Conservation (phyloP, 345 rosid species). For the Punica granatum region DNA sequence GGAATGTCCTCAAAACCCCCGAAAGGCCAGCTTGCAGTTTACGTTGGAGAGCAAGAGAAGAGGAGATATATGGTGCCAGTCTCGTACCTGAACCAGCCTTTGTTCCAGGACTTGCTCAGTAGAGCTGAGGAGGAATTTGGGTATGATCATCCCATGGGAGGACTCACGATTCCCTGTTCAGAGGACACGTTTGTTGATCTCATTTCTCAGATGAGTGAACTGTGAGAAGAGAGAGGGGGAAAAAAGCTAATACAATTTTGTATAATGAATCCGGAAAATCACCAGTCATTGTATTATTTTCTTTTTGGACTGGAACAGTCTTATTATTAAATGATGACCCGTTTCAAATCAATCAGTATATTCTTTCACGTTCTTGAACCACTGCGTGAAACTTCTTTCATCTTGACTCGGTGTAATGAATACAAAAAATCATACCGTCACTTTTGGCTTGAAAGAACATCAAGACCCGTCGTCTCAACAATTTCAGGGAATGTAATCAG, state of each 20-base stretch:
- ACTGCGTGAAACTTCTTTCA: background rate
- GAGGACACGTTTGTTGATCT: conserved; percentile 24
- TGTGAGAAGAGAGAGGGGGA: background rate
- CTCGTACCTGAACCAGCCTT: conserved; percentile 27
- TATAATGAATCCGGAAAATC: background rate
- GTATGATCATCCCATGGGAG: conserved; percentile 29
- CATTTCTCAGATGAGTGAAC: conserved; percentile 19
- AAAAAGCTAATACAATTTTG: background rate
- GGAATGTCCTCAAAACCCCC: conserved; percentile 13
- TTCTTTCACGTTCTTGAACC: background rate
- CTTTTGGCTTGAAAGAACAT: no score
- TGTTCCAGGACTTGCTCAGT: conserved; percentile 25
- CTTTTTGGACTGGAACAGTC: background rate
- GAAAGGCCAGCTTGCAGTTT: conserved; percentile 28
- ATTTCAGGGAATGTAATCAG: no score
- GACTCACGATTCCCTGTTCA: conserved; percentile 29
- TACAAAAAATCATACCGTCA: no score
- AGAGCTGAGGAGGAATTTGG: conserved; percentile 34
- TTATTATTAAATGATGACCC: background rate
- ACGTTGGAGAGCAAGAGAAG: conserved; percentile 25
- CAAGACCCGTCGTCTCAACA: no score
- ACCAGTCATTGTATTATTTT: background rate
- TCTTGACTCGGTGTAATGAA: no score
- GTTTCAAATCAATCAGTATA: background rate
- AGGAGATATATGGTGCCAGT: conserved; percentile 24